Conservation (phyloP, 768 basidiomycete genomes). For the Pisolithus tinctorius region DNA sequence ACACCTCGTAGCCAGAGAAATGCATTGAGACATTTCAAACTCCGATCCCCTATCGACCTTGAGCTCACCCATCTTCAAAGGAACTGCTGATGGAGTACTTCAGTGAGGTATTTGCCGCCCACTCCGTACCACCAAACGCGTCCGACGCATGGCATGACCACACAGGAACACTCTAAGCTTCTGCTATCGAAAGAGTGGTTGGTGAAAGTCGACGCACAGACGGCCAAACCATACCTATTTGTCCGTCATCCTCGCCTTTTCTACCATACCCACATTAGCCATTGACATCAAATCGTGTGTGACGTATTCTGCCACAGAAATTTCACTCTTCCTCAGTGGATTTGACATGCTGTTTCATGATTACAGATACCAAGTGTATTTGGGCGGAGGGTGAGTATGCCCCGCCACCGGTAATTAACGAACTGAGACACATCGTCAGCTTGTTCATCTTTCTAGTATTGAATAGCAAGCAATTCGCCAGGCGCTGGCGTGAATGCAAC, state of each 20-base stretch:
- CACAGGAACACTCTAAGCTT: slow-evolving; percentile 48
- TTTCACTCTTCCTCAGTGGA: slow-evolving; percentile 51
- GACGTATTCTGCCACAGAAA: slow-evolving; percentile 41
- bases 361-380: slow-evolving; percentile 69
- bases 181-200: slow-evolving; percentile 71
- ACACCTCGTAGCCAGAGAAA: not conserved
- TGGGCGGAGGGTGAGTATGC: slow-evolving; percentile 62
- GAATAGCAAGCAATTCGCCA: slow-evolving; percentile 50
- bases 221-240: slow-evolving; percentile 63
- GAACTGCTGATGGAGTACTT: slow-evolving; percentile 39
- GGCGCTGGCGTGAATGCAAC: slow-evolving; percentile 67
- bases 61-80: not conserved
- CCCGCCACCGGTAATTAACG: slow-evolving; percentile 16
- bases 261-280: not conserved
- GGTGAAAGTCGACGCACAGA: slow-evolving; percentile 52
- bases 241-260: slow-evolving; percentile 38
- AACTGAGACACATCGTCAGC: slow-evolving; percentile 10
- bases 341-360: slow-evolving; percentile 49
- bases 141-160: not conserved
- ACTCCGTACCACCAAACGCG: not conserved
- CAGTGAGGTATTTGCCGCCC: slow-evolving; percentile 30
- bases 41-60: slow-evolving; percentile 4
- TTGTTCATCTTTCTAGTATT: slow-evolving; percentile 34
- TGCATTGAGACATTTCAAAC: slow-evolving; percentile 5
- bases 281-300: not conserved